Base-by-base conservation (phyloP, 306 rosid species). In the Argentina anserina region DNA sequence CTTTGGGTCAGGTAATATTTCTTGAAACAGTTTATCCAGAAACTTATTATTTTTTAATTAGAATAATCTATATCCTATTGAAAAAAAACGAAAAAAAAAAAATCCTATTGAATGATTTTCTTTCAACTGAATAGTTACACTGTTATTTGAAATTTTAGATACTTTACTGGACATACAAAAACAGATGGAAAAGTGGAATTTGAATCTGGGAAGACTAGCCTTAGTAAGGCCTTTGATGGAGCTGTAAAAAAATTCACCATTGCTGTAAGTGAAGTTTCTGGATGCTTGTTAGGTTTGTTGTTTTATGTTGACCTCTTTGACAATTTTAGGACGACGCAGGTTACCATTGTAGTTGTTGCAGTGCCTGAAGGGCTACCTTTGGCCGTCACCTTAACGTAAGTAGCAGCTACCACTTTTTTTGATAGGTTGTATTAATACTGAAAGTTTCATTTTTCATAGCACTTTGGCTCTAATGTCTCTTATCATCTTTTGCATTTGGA, bases 351-450 rank as follows among this genome's bases (percentile, higher is more conserved):
- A 81, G 99, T 94, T 62, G 99, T 94, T 89, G 96, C 99, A 31
- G 99, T 94, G 68, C 97, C 97, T 47, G 99, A 94, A 83, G 99
- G 99, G 75, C 93, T 94, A 31, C 99, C 99, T 71, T 83, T 94
- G 89, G 99, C 99, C 39, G 99, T 94, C 66, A 94, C 99, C 65
- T 85, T 94, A 76, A 94, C 97, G 99, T 91, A 87, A 79, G 97
- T 79, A 41, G 75, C 42, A 66, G 60, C 76, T 55, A 55, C 49
- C 39, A 72, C 40, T 20, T 36, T 63, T 45, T 61, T 59, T 81
- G n/a, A n/a, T 67, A 11, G 55, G 58, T 42, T 72, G 69, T 65
- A 63, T 17, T 46, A 18, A 29, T 67, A 59, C 37, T 69, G 71
- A 49, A 36, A 71, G 18, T 71, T 68, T 50, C 56, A 47, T 62